These are phyloP conservation scores for Carex scoparia DNA, from an alignment of 176 grass and related monocot genomes.

Conservation along the genomic window DNA sequence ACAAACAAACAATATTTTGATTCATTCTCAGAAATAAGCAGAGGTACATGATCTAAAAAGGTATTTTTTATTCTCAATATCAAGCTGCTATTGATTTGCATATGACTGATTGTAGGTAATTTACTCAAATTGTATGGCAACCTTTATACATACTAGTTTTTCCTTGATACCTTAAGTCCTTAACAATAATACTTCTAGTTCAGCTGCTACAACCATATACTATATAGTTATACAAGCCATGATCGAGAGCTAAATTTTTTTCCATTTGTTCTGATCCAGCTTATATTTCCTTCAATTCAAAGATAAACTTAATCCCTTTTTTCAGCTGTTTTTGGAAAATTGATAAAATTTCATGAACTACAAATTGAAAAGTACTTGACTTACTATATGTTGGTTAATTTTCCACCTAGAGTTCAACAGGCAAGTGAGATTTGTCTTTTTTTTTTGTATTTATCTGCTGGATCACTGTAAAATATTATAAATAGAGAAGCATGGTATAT, in stretches of 20 bases:
- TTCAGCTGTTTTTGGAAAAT: neutral
- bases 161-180: neutral
- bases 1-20: neutral
- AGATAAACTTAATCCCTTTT: neutral
- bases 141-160: neutral
- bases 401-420: conserved; percentile 4
- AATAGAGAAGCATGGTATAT: neutral
- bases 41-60: neutral
- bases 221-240: neutral
- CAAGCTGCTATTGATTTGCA: neutral
- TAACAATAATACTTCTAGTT: neutral
- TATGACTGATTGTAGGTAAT: neutral
- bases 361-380: neutral
- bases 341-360: neutral
- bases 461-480: neutral
- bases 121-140: neutral
- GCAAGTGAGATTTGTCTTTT: neutral
- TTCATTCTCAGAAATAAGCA: neutral
- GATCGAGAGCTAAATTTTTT: neutral
- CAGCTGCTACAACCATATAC: neutral
- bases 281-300: neutral
- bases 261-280: neutral
- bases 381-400: neutral
- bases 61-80: neutral
- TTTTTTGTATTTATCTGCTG: neutral